Evolutionary conservation across 345 rosid genomes (phyloP).

Genomic region (Psidium guajava): DNA sequence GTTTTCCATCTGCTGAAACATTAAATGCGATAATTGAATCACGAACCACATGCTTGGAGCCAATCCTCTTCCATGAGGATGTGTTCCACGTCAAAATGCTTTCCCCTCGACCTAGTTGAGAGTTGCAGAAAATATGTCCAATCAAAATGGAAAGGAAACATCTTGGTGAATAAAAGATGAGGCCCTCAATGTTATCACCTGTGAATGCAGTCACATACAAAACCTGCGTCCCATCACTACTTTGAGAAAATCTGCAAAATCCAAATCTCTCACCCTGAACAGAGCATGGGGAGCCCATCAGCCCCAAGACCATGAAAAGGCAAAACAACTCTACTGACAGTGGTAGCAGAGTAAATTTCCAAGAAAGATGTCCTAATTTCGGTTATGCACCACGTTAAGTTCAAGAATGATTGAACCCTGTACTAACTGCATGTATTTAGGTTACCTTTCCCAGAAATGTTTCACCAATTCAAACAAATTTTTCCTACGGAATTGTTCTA

Average conservation of each 20-base stretch:
- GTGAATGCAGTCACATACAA: constrained; percentile 66
- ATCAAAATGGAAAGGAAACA: not conserved
- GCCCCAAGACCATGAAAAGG: not conserved
- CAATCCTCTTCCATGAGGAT: constrained; percentile 47
- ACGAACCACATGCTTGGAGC: constrained; percentile 45
- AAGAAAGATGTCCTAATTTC: not conserved
- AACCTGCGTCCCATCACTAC: constrained; percentile 29
- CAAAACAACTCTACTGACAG: not conserved
- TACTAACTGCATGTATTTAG: not conserved
- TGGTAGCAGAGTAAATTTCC: not conserved
- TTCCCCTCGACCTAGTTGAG: constrained; percentile 41
- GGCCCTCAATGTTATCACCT: constrained; percentile 22
- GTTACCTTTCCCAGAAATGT: not conserved
- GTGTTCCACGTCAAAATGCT: constrained; percentile 70
- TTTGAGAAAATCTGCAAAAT: constrained; percentile 64
- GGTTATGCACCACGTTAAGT: not conserved
- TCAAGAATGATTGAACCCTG: not conserved
- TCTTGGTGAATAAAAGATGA: not conserved
- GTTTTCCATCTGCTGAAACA: constrained; percentile 76
- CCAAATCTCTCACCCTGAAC: constrained; percentile 70
- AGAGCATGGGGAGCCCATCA: not conserved
- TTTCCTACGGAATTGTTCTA: not conserved
- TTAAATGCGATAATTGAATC: constrained; percentile 54
- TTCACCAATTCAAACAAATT: not conserved
- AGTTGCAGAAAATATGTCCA: not conserved